Base-by-base conservation (phyloP, 441 rosid species). In the Sinapis alba region DNA sequence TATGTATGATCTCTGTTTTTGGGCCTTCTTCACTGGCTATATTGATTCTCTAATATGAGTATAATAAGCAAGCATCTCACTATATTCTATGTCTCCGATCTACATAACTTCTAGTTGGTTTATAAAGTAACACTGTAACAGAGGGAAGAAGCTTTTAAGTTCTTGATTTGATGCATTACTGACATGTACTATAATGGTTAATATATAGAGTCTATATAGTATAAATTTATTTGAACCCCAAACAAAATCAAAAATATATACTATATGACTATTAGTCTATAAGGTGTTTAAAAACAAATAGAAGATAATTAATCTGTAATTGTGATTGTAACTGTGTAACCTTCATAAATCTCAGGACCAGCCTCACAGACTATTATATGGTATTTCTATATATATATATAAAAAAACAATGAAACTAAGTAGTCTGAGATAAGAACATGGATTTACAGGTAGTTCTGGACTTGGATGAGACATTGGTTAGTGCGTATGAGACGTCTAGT, bases 401-500 rank as follows among this genome's bases (percentile, higher is more conserved):
- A n/a, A n/a, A n/a, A n/a, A n/a, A n/a, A n/a, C n/a, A n/a, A n/a
- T n/a, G n/a, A n/a, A n/a, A n/a, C n/a, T n/a, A n/a, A 16, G 5
- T 50, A 50, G 56, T 50, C 21, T 50, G 56, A 50, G 56, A 50
- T 50, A 16, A 50, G 23, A 16, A 50, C 21, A 50, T 27, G 24
- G 30, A 32, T 41, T 47, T 81, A 72, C 82, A 88, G 98, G 98
- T 91, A 59, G 96, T 93, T 76, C 94, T 93, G 6, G 97, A 89
- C 81, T 86, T 93, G 86, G 98, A 93, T 84, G 97, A 93, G 74
- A 93, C 98, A 57, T 79, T 93, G 53, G 89, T 93, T 65, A 86
- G 96, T 57, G 92, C 96, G 2, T 88, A 87, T 12, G 98, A 93
- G 84, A 86, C 92, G 3, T 86, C 90, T 1, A 89, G 88, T 78